These are phyloP conservation scores for Alternaria tenuissima DNA, from an alignment of 2,329 filamentous ascomycete species.

Conservation along the genomic window DNA sequence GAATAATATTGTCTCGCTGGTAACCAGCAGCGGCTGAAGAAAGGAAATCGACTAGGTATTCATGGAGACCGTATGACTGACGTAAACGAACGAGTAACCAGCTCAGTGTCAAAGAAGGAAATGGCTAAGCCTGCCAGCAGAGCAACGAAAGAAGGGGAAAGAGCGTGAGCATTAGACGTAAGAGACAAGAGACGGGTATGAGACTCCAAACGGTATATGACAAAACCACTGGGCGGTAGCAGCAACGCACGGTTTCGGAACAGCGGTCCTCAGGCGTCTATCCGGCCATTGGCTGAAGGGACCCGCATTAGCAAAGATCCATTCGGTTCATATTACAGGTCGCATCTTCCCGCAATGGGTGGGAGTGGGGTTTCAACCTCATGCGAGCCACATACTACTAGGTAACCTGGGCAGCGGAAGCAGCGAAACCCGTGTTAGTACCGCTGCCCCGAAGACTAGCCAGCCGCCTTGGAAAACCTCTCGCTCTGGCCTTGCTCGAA, in stretches of 20 bases:
- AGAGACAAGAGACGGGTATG: constrained; percentile 46
- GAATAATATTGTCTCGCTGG: constrained; percentile 47
- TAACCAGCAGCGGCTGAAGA: constrained; percentile 51
- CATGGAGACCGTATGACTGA: constrained; percentile 48
- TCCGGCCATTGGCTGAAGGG: constrained; percentile 39
- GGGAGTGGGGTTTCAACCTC: constrained; percentile 48
- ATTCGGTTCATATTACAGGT: constrained; percentile 37
- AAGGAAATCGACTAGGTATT: constrained; percentile 45
- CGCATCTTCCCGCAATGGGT: constrained; percentile 39
- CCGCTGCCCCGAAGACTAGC: constrained; percentile 20
- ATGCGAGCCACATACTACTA: constrained; percentile 39
- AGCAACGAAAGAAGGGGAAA: constrained; percentile 45
- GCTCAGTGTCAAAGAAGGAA: constrained; percentile 45
- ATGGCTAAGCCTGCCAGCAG: constrained; percentile 53
- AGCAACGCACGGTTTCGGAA: constrained; percentile 50
- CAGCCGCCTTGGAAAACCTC: constrained; percentile 28
- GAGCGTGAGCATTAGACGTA: constrained; percentile 49
- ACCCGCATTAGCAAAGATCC: constrained; percentile 40
- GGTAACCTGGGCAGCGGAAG: constrained; percentile 43
- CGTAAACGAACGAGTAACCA: constrained; percentile 46
- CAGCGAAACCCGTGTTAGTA: constrained; percentile 43
- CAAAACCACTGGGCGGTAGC: constrained; percentile 40
- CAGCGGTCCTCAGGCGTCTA: constrained; percentile 50
- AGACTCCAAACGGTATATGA: constrained; percentile 53
- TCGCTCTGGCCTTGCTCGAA: constrained; percentile 17